Base-by-base conservation (phyloP, 768 basidiomycete species). In the Tulasnella sp. region DNA sequence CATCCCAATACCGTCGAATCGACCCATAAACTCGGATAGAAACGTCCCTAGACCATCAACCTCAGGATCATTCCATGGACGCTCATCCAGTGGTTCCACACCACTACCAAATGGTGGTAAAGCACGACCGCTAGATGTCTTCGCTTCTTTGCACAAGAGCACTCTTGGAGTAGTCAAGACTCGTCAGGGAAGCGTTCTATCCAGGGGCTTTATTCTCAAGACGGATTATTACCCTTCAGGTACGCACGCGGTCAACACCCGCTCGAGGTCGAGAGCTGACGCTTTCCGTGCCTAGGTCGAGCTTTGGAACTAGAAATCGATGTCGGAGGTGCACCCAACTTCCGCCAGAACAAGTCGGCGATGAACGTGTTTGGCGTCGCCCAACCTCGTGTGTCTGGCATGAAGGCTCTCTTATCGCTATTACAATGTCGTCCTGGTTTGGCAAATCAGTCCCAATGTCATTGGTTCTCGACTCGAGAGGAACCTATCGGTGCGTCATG, bases 381-480 rank as follows among this genome's bases (percentile, higher is more conserved):
- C 1, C 97, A 99, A 81, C 97, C 97, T 15, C 93, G 96, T 1
- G 90, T 93, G 0, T 92, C 94, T 79, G 97, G 97, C 3, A 86
- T 99, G 14, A 87, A 93, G 67, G 96, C 94, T 2, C 93, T 99
- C 71, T 84, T 99, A 4, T 94, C 94, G 29, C 86, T 95, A 14
- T 87, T 99, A 7, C 86, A 91, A 42, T 92, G 91, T 79, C 85
- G 91, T 37, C 93, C 93, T 11, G 88, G 87, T 74, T 87, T 86
- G 39, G 80, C 71, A 76, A 67, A 79, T 77, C 45, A 79, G 36
- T 72, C 69, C 36, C 91, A 90, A 80, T 93, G 93, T 3, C 91
- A 97, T 37, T 99, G 96, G 95, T 94, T 99, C 83, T 97, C 93
- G 37, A 97, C 97, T 15, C 88, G 97, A 79, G 97, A 99, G 83